Conservation (phyloP, 2,329 filamentous ascomycete species). For the Cytospora piceicola region DNA sequence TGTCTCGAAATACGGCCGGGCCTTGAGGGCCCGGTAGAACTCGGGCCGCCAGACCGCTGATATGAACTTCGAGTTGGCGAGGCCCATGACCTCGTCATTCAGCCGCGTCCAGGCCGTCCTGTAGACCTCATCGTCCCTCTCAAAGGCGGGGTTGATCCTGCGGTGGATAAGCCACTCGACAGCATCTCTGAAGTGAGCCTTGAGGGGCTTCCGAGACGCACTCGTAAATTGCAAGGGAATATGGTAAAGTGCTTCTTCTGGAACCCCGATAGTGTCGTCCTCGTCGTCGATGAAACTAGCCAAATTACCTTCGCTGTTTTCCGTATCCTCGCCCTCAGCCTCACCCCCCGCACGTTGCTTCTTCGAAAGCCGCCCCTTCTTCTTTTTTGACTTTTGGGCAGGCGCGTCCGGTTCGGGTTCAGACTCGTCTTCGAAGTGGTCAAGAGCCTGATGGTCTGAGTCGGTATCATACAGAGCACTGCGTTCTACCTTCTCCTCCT, state of each 20-base stretch:
- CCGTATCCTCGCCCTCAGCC: constrained; percentile 7
- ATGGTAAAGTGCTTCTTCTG: constrained; percentile 41
- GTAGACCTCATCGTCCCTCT: constrained; percentile 66
- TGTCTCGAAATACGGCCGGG: constrained; percentile 63
- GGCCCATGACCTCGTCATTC: constrained; percentile 69
- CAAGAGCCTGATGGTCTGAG: constrained; percentile 38
- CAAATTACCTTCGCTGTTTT: constrained; percentile 30
- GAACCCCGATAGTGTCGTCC: constrained; percentile 58
- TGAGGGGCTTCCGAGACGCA: constrained; percentile 67
- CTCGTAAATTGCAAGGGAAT: constrained; percentile 73
- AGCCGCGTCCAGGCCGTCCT: constrained; percentile 70
- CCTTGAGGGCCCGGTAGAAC: constrained; percentile 68
- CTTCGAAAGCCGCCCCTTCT: constrained; percentile 29
- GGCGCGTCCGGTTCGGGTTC: constrained; percentile 30
- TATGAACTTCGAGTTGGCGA: constrained; percentile 71
- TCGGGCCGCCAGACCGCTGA: constrained; percentile 71
- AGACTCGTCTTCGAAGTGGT: constrained; percentile 42
- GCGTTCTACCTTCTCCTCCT: constrained; percentile 47
- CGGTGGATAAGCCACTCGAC: constrained; percentile 84
- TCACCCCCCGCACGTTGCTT: constrained; percentile 16
- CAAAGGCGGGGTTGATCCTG: constrained; percentile 73
- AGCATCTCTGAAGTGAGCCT: constrained; percentile 73
- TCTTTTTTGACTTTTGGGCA: constrained; percentile 26
- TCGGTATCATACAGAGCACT: constrained; percentile 42
- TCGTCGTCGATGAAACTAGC: constrained; percentile 70